These are phyloP conservation scores for Diplocarpon mali DNA, from an alignment of 2,329 filamentous ascomycete species.

Conservation along the genomic window DNA sequence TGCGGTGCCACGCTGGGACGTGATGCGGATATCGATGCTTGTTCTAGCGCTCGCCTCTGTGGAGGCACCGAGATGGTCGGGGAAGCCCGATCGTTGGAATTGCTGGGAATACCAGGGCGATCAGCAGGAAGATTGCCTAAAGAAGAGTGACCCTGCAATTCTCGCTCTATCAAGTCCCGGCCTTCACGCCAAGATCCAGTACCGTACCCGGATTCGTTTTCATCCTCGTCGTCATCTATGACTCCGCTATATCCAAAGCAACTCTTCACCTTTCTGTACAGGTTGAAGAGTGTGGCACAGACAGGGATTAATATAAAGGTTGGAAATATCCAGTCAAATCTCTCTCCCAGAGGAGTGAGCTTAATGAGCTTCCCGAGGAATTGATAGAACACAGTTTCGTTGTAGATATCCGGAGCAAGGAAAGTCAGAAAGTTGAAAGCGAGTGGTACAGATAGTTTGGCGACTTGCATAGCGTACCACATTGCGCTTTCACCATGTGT, in stretches of 20 bases:
- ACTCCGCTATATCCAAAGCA: conserved; percentile 65
- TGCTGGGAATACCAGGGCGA: conserved; percentile 20
- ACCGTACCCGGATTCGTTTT: conserved; percentile 54
- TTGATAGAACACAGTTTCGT: conserved; percentile 71
- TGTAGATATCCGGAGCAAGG: conserved; percentile 59
- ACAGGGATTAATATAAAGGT: conserved; percentile 80
- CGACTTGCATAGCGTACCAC: conserved; percentile 91
- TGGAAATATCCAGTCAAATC: conserved; percentile 84
- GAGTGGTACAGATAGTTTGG: conserved; percentile 82
- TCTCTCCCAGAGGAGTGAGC: conserved; percentile 68
- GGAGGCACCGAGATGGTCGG: conserved; percentile 22
- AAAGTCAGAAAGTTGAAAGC: conserved; percentile 97
- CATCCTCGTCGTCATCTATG: conserved; percentile 61
- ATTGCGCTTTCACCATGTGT: conserved; percentile 89
- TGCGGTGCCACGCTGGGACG: conserved; percentile 17
- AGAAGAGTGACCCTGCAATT: conserved; percentile 56
- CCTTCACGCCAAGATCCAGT: conserved; percentile 87
- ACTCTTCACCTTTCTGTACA: conserved; percentile 73
- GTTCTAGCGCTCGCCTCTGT: conserved; percentile 23
- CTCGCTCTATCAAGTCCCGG: conserved; percentile 77
- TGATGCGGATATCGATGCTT: conserved; percentile 24
- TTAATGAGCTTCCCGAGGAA: conserved; percentile 80
- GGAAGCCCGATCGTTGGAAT: conserved; percentile 20
- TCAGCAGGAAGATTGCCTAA: conserved; percentile 28
- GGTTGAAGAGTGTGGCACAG: conserved; percentile 72